Percentiles rank a stretch among this genome's conserved stretches.
These are phyloP conservation scores for Xylariales sp. DNA, from an alignment of 2,329 filamentous ascomycete species.

Conservation along the genomic window DNA sequence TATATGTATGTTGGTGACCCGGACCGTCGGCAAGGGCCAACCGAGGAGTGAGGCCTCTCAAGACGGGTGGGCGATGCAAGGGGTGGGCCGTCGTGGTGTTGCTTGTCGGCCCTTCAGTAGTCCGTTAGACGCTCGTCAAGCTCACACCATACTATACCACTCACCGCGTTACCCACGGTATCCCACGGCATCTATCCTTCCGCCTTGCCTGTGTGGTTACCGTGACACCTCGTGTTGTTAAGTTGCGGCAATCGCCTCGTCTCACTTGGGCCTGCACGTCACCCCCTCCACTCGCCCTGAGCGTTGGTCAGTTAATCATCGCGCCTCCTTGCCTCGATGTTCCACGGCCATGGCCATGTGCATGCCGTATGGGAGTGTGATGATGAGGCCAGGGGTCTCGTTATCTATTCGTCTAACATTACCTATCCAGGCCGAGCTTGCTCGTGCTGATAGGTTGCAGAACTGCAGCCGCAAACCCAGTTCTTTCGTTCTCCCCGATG, in stretches of 20 bases:
- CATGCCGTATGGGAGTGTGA: constrained; percentile 11
- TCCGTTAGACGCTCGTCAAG: constrained; percentile 20
- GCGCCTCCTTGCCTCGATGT: constrained; percentile 3
- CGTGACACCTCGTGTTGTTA: constrained; percentile 6
- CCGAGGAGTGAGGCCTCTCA: neutral
- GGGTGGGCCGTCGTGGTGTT: neutral
- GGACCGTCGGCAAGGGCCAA: neutral
- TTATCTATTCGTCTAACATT: constrained; percentile 36
- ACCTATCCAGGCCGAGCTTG: constrained; percentile 27
- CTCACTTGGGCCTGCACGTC: neutral
- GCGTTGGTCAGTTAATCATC: constrained; percentile 10
- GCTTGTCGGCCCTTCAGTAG: constrained; percentile 11
- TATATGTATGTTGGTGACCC: constrained; percentile 3
- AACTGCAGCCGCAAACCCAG: constrained; percentile 13
- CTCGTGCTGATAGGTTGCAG: constrained; percentile 30
- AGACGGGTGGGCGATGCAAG: neutral
- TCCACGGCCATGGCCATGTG: constrained; percentile 11
- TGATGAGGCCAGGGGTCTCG: constrained; percentile 12
- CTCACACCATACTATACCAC: constrained; percentile 22
- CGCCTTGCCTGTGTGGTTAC: constrained; percentile 7
- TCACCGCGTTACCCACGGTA: neutral
- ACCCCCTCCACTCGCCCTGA: constrained; percentile 4
- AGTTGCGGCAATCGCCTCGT: constrained; percentile 12
- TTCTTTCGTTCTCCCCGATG: constrained; percentile 12
- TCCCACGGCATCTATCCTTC: constrained; percentile 8